These are phyloP conservation scores for Cochlearia excelsa DNA, from an alignment of 345 rosid species.

Conservation along the genomic window DNA sequence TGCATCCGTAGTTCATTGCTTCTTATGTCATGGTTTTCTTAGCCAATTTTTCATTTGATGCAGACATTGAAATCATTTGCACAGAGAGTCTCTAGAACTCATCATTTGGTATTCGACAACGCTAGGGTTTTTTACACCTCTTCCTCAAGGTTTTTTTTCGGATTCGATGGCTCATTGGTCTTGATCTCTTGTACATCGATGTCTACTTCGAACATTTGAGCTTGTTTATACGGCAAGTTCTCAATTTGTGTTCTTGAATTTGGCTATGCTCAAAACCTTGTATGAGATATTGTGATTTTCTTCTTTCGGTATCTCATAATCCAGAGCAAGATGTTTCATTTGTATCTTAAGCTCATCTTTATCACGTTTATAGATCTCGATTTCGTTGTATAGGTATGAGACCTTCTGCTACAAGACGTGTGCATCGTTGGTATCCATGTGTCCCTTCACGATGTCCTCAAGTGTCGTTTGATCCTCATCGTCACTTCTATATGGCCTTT, in stretches of 20 bases:
- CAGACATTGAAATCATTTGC: conserved; percentile 74
- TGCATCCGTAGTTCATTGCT: conserved; percentile 58
- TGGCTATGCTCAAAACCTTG: conserved; percentile 82
- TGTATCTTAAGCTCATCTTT: conserved; percentile 87
- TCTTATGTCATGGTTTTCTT: conserved; percentile 68
- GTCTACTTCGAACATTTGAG: conserved; percentile 55
- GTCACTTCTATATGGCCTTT: conserved; percentile 39
- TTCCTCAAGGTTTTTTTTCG: conserved; percentile 68
- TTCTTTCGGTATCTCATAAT: conserved; percentile 91
- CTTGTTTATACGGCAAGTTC: conserved; percentile 55
- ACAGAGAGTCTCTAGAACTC: conserved; percentile 67
- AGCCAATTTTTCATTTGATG: conserved; percentile 83
- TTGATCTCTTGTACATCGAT: conserved; percentile 66
- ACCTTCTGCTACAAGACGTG: conserved; percentile 64
- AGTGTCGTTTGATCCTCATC: conserved; percentile 85
- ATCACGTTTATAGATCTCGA: conserved; percentile 72
- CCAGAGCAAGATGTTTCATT: conserved; percentile 94
- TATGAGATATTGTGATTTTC: conserved; percentile 68
- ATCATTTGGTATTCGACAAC: conserved; percentile 77
- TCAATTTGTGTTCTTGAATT: conserved; percentile 56
- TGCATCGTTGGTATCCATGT: conserved; percentile 50
- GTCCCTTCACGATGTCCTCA: conserved; percentile 77
- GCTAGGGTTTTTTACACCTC: conserved; percentile 65
- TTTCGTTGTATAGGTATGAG: conserved; percentile 60
- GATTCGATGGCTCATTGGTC: conserved; percentile 85